A percentile compares a stretch with the other conserved stretches of the same genome.
These are phyloP conservation scores for Blastosporella zonata DNA, from an alignment of 1,284 basidiomycete species.

Conservation along the genomic window DNA sequence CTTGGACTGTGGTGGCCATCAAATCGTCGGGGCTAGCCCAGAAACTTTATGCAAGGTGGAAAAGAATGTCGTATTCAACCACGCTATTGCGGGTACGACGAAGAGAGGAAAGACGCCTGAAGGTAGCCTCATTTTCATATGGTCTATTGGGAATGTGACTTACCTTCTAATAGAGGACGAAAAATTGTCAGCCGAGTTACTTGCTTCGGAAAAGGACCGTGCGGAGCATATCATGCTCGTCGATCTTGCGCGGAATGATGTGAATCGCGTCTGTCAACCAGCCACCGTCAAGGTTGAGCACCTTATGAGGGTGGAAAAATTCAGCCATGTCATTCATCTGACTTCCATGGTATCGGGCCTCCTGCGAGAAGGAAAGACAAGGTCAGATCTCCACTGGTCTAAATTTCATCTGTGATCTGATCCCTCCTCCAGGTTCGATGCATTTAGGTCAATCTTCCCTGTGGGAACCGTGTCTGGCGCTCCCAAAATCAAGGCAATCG, in stretches of 20 bases:
- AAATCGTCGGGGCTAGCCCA: slow-evolving; percentile 95
- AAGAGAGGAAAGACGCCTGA: slow-evolving; percentile 82
- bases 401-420: slow-evolving; percentile 2
- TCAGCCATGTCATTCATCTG: slow-evolving; percentile 97
- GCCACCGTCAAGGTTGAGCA: slow-evolving; percentile 95
- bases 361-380: slow-evolving; percentile 79
- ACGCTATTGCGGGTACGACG: slow-evolving; percentile 97
- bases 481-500: slow-evolving; percentile 98
- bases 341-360: slow-evolving; percentile 94
- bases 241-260: slow-evolving; percentile 98
- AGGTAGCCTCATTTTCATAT: slow-evolving; percentile 47
- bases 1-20: slow-evolving; percentile 88
- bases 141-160: slow-evolving; percentile 1
- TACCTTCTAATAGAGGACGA: slow-evolving; percentile 73
- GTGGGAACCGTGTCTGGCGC: slow-evolving; percentile 99
- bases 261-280: slow-evolving; percentile 96
- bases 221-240: slow-evolving; percentile 99
- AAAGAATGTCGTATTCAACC: slow-evolving; percentile 90
- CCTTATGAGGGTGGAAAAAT: slow-evolving; percentile 93
- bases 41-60: slow-evolving; percentile 98
- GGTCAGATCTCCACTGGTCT: slow-evolving; percentile 42
- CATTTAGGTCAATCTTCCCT: slow-evolving; percentile 98
- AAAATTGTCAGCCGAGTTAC: slow-evolving; percentile 69
- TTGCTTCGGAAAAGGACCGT: slow-evolving; percentile 88
- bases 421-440: slow-evolving; percentile 75